These are phyloP conservation scores for Sporothrix globosa DNA, from an alignment of 2,329 filamentous ascomycete genomes.

Conservation along the genomic window DNA sequence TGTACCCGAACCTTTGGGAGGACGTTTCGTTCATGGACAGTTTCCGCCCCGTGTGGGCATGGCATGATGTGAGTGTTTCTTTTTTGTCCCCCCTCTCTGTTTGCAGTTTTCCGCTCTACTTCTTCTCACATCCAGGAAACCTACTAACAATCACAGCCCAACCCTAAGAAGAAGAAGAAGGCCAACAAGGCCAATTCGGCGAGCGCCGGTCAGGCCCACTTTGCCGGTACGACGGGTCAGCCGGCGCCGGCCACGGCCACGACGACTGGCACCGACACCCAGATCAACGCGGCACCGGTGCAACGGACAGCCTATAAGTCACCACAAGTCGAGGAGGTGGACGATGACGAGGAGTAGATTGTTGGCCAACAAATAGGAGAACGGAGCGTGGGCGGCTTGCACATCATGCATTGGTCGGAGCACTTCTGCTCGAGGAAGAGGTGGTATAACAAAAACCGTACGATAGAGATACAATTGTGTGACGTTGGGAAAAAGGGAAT, in stretches of 20 bases:
- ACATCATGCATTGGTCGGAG: not conserved
- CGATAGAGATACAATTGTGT: not conserved
- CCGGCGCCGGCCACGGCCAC: slow-evolving; percentile 57
- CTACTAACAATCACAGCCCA: slow-evolving; percentile 38
- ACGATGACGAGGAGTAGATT: slow-evolving; percentile 41
- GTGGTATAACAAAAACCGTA: slow-evolving; percentile 1
- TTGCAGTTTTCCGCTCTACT: slow-evolving; percentile 23
- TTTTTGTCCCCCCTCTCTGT: not conserved
- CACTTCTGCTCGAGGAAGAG: not conserved
- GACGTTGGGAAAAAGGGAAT: slow-evolving; percentile 17
- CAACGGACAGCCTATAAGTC: slow-evolving; percentile 52
- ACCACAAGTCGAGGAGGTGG: slow-evolving; percentile 45
- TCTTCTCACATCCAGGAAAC: too few relatives aligned
- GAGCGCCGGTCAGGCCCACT: slow-evolving; percentile 46
- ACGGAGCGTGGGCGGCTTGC: not conserved
- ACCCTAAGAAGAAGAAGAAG: slow-evolving; percentile 63
- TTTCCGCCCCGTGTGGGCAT: slow-evolving; percentile 94
- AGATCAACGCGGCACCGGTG: slow-evolving; percentile 51
- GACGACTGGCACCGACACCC: slow-evolving; percentile 61
- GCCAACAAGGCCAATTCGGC: slow-evolving; percentile 47
- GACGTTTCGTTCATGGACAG: slow-evolving; percentile 98
- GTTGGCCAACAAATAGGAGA: not conserved
- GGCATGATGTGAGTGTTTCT: slow-evolving; percentile 80
- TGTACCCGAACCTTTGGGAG: slow-evolving; percentile 97
- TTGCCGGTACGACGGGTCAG: slow-evolving; percentile 59